Conservation (phyloP, 768 basidiomycete species). For the Suillus weaverae region DNA sequence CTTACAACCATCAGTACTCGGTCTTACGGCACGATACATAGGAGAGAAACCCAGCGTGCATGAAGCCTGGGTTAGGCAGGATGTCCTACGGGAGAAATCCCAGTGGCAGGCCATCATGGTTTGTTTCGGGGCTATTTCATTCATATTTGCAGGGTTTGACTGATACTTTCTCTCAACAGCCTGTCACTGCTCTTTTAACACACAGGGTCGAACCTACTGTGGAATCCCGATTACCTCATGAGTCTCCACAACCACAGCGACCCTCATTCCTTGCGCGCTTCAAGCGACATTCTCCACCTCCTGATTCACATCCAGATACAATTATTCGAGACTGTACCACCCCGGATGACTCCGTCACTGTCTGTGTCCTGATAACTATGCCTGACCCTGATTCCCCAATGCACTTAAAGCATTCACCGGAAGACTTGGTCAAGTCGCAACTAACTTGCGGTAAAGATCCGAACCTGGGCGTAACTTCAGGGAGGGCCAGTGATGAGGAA, state of each 20-base stretch:
- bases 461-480: slow-evolving; percentile 14
- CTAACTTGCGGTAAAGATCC: slow-evolving; percentile 7
- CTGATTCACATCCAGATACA: slow-evolving; percentile 7
- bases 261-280: slow-evolving; percentile 9
- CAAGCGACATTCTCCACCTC: slow-evolving; percentile 5
- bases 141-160: neutral
- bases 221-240: neutral
- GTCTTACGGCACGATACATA: slow-evolving; percentile 38
- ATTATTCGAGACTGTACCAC: slow-evolving; percentile 7
- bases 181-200: slow-evolving; percentile 34
- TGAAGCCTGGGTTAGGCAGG: slow-evolving; percentile 43
- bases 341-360: slow-evolving; percentile 42
- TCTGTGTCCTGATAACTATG: slow-evolving; percentile 61
- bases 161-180: slow-evolving; percentile 15
- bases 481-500: slow-evolving; percentile 31
- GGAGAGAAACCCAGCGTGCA: slow-evolving; percentile 52
- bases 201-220: neutral
- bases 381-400: slow-evolving; percentile 37
- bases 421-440: slow-evolving; percentile 23
- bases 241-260: neutral
- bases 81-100: slow-evolving; percentile 17
- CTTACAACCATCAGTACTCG: slow-evolving; percentile 33
- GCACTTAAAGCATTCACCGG: slow-evolving; percentile 4
- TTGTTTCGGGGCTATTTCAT: slow-evolving; percentile 16
- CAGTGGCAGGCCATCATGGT: slow-evolving; percentile 54